Conservation (phyloP, 176 grass and related monocot genomes). For the Oryza longistaminata region DNA sequence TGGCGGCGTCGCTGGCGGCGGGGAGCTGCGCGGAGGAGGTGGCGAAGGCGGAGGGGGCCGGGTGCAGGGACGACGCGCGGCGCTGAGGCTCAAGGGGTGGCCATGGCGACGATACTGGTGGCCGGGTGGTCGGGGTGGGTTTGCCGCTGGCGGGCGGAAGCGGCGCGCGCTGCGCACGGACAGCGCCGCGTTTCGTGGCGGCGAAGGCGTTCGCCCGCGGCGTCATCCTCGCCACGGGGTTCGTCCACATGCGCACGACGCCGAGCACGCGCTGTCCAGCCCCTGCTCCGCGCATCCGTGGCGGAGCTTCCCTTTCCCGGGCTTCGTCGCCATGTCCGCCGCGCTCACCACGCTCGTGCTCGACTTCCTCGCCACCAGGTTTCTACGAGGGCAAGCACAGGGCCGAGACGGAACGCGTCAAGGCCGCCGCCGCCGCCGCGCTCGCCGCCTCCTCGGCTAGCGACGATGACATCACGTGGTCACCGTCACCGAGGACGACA, state of each 20-base stretch:
- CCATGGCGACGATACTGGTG: conserved; percentile 60
- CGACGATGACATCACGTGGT: conserved; percentile 49
- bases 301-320: conserved; percentile 67
- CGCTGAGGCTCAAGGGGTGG: conserved; percentile 57
- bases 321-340: conserved; percentile 81
- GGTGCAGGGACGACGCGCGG: conserved; percentile 52
- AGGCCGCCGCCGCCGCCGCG: conserved; percentile 43
- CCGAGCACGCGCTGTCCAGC: conserved; percentile 53
- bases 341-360: conserved; percentile 71
- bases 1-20: conserved; percentile 57
- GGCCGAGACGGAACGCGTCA: conserved; percentile 45
- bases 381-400: conserved; percentile 72
- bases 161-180: conserved; percentile 54
- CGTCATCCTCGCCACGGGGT: conserved; percentile 80
- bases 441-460: conserved; percentile 41
- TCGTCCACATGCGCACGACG: conserved; percentile 81
- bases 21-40: conserved; percentile 54
- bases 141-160: conserved; percentile 61
- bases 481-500: conserved; percentile 19
- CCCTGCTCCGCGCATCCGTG: conserved; percentile 48
- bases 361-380: conserved; percentile 68
- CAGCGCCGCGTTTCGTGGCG: conserved; percentile 49
- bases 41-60: conserved; percentile 23
- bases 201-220: conserved; percentile 74
- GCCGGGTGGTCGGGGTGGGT: conserved; percentile 55